phyloP scores from a whole-genome alignment of 1,284 basidiomycete species.

The Rhodotorula sp. region DNA sequence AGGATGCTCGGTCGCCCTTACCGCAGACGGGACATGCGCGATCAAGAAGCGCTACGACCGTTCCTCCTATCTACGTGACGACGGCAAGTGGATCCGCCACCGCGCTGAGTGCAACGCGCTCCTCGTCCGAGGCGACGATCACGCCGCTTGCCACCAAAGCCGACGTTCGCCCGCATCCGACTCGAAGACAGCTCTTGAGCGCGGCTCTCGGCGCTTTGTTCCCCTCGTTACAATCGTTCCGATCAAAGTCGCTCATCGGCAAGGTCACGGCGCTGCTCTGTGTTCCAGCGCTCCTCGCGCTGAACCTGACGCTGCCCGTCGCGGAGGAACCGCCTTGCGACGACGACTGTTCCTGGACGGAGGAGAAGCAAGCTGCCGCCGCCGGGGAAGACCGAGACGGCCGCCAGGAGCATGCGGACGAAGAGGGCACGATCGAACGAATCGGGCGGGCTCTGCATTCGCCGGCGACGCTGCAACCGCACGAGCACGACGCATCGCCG shows the following conservation, averaged over 20 bases:
- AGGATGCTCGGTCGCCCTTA: conserved; percentile 7
- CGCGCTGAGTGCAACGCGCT: background rate
- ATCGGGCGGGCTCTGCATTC: conserved; percentile 38
- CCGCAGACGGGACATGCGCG: background rate
- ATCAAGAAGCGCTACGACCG: conserved; percentile 9
- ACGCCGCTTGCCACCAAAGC: background rate
- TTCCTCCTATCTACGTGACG: conserved; percentile 42
- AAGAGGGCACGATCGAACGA: conserved; percentile 11
- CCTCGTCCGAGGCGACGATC: background rate
- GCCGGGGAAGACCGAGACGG: conserved; percentile 38
- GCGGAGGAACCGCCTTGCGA: conserved; percentile 56
- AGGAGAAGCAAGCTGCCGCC: conserved; percentile 26
- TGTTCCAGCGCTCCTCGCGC: conserved; percentile 75
- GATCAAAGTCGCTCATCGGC: conserved; percentile 67
- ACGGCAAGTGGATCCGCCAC: conserved; percentile 19
- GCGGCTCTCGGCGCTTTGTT: conserved; percentile 67
- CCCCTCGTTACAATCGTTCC: conserved; percentile 77
- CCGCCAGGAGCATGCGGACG: conserved; percentile 38
- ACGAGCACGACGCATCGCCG: conserved; percentile 5
- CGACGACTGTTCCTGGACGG: conserved; percentile 15
- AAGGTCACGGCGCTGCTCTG: conserved; percentile 75
- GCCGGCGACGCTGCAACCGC: conserved; percentile 16
- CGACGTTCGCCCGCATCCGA: background rate
- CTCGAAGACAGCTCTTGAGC: conserved; percentile 51
- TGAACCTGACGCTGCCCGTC: conserved; percentile 89